A percentile compares a stretch with the other conserved stretches of the same genome.
Conservation (phyloP, 2,329 filamentous ascomycete genomes). For the Cladosporium sp. region DNA sequence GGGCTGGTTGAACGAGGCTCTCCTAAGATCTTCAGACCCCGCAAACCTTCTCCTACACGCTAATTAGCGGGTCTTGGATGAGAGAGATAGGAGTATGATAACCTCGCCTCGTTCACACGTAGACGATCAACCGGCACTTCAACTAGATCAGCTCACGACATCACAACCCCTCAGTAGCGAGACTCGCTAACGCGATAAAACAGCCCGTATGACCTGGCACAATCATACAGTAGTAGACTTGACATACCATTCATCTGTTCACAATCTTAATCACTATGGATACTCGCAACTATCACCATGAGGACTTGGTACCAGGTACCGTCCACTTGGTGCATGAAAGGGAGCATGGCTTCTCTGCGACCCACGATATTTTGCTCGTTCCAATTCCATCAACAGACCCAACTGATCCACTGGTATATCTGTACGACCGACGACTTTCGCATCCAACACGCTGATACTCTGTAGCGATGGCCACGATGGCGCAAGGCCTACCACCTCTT, state of each 20-base stretch:
- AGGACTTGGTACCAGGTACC: slow-evolving; percentile 38
- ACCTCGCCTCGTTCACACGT: background rate
- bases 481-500: slow-evolving; percentile 22
- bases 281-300: slow-evolving; percentile 15
- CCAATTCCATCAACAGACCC: slow-evolving; percentile 22
- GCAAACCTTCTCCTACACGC: slow-evolving; percentile 2
- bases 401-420: slow-evolving; percentile 21
- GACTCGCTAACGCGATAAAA: background rate
- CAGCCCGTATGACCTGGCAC: background rate
- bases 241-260: background rate
- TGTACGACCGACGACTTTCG: background rate
- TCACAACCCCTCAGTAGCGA: background rate
- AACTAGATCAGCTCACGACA: background rate
- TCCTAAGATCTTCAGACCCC: background rate
- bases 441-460: background rate
- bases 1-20: background rate
- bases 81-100: background rate
- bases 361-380: slow-evolving; percentile 22
- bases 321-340: slow-evolving; percentile 38
- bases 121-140: slow-evolving; percentile 7
- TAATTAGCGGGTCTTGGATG: background rate
- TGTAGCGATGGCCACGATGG: slow-evolving; percentile 21
- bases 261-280: background rate
- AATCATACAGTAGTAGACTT: background rate
- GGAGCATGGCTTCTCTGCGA: slow-evolving; percentile 7